Evolutionary conservation across 768 basidiomycete genomes (phyloP).

Genomic region (Tricholoma bakamatsutake): DNA sequence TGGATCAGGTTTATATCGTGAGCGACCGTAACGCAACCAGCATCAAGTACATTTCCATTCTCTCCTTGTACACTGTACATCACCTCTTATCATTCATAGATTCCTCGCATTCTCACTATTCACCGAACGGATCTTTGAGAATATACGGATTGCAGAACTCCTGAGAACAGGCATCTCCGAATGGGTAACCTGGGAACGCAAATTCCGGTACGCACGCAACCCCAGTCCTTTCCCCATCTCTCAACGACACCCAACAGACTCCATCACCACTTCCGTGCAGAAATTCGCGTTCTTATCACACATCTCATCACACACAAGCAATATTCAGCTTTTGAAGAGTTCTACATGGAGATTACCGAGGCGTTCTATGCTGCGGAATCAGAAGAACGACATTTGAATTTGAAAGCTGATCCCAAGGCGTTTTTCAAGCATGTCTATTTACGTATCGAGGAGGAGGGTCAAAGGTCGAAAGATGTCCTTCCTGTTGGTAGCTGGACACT

Average conservation of each 20-base stretch:
- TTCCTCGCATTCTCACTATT: slow-evolving; percentile 49
- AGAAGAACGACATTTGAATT: slow-evolving; percentile 23
- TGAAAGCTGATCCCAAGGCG: slow-evolving; percentile 37
- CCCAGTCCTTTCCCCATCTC: not conserved
- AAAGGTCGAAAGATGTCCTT: slow-evolving; percentile 30
- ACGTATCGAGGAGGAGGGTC: slow-evolving; percentile 51
- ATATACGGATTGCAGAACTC: slow-evolving; percentile 34
- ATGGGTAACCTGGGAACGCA: slow-evolving; percentile 55
- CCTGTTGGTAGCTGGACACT: slow-evolving; percentile 37
- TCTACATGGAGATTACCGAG: slow-evolving; percentile 43
- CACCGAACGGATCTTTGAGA: slow-evolving; percentile 43
- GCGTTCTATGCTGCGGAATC: slow-evolving; percentile 54
- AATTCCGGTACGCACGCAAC: slow-evolving; percentile 24
- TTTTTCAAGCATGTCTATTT: slow-evolving; percentile 47
- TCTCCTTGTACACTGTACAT: not conserved
- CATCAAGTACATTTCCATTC: slow-evolving; percentile 37
- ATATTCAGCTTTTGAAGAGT: slow-evolving; percentile 55
- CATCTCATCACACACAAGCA: slow-evolving; percentile 53
- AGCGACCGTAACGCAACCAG: slow-evolving; percentile 29
- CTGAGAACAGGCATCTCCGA: slow-evolving; percentile 39
- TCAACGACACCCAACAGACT: slow-evolving; percentile 20
- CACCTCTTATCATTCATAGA: not conserved
- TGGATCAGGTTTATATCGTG: slow-evolving; percentile 62
- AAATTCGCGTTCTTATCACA: slow-evolving; percentile 45
- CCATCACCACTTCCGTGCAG: slow-evolving; percentile 30